Conservation (phyloP, 345 rosid species). For the Syzygium grande region DNA sequence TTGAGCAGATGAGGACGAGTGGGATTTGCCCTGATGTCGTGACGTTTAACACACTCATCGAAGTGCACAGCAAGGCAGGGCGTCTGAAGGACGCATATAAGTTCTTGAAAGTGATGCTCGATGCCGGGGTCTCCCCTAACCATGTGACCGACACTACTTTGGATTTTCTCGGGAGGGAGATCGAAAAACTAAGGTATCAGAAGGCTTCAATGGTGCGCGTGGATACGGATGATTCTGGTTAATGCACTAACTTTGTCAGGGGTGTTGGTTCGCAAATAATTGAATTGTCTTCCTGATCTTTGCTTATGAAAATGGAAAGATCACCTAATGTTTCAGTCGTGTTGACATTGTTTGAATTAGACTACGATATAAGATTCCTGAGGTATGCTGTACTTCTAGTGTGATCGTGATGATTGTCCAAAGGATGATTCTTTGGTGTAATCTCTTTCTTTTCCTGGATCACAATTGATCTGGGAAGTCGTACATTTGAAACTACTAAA, state of each 20-base stretch:
- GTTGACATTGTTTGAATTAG: neutral
- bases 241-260: neutral
- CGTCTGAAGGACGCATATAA: conserved; percentile 67
- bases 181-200: conserved; percentile 53
- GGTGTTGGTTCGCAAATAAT: neutral
- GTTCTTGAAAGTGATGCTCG: conserved; percentile 66
- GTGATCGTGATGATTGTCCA: neutral
- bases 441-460: neutral
- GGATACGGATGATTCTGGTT: neutral
- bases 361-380: neutral
- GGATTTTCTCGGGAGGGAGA: conserved; percentile 73
- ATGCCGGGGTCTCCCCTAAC: conserved; percentile 70
- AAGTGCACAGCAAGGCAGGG: conserved; percentile 82
- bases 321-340: neutral
- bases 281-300: neutral
- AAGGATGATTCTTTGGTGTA: neutral
- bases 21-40: conserved; percentile 80
- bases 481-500: neutral
- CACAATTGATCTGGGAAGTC: neutral
- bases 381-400: neutral
- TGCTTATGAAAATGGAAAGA: neutral
- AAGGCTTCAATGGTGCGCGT: conserved; percentile 55
- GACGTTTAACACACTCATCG: conserved; percentile 75
- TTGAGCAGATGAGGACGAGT: conserved; percentile 63
- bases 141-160: conserved; percentile 76